phyloP scores from a whole-genome alignment of 1,139 yeast species.

The Debaryomyces nepalensis region DNA sequence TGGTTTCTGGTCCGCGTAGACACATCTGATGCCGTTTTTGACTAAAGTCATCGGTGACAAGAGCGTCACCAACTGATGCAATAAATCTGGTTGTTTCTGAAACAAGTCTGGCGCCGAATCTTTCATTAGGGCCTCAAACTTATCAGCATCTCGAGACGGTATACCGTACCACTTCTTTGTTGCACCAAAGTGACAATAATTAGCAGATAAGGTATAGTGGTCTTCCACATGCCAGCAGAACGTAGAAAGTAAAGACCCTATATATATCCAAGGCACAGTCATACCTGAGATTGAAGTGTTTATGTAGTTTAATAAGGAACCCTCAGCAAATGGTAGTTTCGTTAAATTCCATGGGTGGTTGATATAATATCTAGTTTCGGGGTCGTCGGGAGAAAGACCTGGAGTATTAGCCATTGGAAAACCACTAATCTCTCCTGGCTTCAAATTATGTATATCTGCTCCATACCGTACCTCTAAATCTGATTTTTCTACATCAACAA shows the following conservation, averaged over 20 bases:
- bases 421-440: slow-evolving; percentile 69
- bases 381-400: slow-evolving; percentile 21
- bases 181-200: slow-evolving; percentile 76
- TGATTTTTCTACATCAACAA: slow-evolving; percentile 48
- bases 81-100: slow-evolving; percentile 81
- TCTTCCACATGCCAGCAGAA: slow-evolving; percentile 90
- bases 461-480: slow-evolving; percentile 69
- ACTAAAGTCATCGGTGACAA: slow-evolving; percentile 66
- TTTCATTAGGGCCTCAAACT: slow-evolving; percentile 59
- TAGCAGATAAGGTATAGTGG: slow-evolving; percentile 77
- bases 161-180: slow-evolving; percentile 82
- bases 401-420: slow-evolving; percentile 56
- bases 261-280: slow-evolving; percentile 83
- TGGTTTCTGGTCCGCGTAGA: slow-evolving; percentile 77
- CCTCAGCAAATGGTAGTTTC: slow-evolving; percentile 65
- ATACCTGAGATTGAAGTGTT: slow-evolving; percentile 73
- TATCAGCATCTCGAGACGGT: slow-evolving; percentile 57
- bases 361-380: slow-evolving; percentile 39
- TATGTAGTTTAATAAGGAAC: slow-evolving; percentile 64
- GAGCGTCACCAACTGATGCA: slow-evolving; percentile 85
- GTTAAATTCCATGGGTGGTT: slow-evolving; percentile 71
- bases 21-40: slow-evolving; percentile 61
- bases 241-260: slow-evolving; percentile 74
- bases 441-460: slow-evolving; percentile 71
- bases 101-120: slow-evolving; percentile 80